These are phyloP conservation scores for Penicillium robsamsonii DNA, from an alignment of 495 filamentous ascomycete species.

Conservation along the genomic window DNA sequence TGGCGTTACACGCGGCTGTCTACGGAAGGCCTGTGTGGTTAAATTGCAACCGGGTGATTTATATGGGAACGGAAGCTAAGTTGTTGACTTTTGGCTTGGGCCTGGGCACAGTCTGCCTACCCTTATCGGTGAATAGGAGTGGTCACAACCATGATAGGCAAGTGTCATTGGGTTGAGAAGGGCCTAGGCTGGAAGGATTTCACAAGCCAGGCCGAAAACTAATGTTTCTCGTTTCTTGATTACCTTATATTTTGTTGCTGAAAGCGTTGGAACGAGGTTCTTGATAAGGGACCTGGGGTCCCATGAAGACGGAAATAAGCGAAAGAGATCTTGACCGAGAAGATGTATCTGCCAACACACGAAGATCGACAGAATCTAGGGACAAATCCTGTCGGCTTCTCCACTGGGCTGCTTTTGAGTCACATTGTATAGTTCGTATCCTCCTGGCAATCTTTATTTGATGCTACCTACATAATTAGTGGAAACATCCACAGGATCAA, in stretches of 20 bases:
- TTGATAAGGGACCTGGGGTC: not conserved
- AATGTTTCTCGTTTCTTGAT: not conserved
- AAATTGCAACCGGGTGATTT: not conserved
- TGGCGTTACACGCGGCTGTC: constrained; percentile 3
- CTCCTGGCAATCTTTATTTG: not conserved
- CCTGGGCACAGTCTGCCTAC: constrained; percentile 4
- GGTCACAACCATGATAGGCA: not conserved
- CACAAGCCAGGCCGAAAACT: not conserved
- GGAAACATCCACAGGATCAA: not conserved
- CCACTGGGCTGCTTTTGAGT: constrained; percentile 2
- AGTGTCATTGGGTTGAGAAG: not conserved
- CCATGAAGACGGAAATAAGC: not conserved
- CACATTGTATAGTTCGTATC: not conserved
- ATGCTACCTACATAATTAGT: not conserved
- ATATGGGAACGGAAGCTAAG: not conserved
- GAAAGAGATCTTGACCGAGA: not conserved
- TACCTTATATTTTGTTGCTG: too few relatives aligned
- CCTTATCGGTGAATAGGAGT: not conserved
- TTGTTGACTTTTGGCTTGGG: not conserved
- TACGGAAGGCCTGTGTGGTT: not conserved
- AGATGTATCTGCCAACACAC: not conserved
- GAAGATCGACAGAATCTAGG: constrained; percentile 10
- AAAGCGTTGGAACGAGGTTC: not conserved
- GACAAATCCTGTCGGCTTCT: not conserved
- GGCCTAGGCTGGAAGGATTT: not conserved